A percentile compares a stretch with the other conserved stretches of the same genome.
Evolutionary conservation across 1,139 yeast genomes (phyloP).

Genomic region (Kodamaea anthophila): DNA sequence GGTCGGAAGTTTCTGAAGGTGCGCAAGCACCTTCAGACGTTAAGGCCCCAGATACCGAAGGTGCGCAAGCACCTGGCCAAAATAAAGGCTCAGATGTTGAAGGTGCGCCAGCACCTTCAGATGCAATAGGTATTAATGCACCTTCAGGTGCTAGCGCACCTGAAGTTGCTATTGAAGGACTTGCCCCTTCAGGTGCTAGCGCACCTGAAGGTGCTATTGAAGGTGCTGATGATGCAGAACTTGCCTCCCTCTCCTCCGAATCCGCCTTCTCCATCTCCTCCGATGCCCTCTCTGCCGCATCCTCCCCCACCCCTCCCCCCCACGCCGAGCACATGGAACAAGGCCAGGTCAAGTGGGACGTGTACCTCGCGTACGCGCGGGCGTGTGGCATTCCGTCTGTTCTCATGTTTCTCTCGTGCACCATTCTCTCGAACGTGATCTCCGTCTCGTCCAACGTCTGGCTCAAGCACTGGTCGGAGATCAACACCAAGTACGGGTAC

Average conservation of each 20-base stretch:
- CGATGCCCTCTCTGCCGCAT: conserved; percentile 18
- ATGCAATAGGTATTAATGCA: too few species aligned
- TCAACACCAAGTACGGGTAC: conserved; percentile 59
- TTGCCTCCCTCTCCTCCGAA: conserved; percentile 48
- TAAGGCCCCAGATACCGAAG: conserved; percentile 19
- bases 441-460: conserved; percentile 62
- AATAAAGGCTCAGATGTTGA: conserved; percentile 1
- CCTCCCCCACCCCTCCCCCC: conserved; percentile 24
- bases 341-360: conserved; percentile 90
- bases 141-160: not conserved
- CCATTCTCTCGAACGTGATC: conserved; percentile 52
- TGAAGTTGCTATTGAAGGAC: conserved; percentile 18
- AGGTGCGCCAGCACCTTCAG: not conserved
- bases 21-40: conserved; percentile 6
- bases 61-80: conserved; percentile 10
- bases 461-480: conserved; percentile 97
- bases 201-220: not conserved
- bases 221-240: conserved; percentile 1
- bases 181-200: not conserved
- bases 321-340: conserved; percentile 80
- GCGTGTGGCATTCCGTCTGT: conserved; percentile 84
- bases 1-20: conserved; percentile 7
- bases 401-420: conserved; percentile 43
- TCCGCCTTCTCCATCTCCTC: conserved; percentile 56
- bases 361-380: conserved; percentile 74